These are phyloP conservation scores for Pseudofabraea citricarpa DNA, from an alignment of 2,329 filamentous ascomycete species.

Conservation along the genomic window DNA sequence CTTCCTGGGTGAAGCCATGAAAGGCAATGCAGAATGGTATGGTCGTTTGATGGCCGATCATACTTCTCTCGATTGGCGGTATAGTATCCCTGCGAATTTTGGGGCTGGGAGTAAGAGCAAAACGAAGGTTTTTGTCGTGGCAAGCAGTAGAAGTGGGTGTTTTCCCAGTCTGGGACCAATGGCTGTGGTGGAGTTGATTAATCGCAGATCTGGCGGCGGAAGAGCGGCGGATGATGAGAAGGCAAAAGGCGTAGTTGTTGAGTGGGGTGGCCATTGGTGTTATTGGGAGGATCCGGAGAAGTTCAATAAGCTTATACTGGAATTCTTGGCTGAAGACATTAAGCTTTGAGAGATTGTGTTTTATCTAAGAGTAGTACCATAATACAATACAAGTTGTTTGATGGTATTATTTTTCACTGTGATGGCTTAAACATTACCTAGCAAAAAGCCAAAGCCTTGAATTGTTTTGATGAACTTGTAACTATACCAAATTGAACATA, in stretches of 20 bases:
- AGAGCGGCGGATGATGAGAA: not conserved
- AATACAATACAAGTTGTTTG: too few species aligned
- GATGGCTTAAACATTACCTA: too few species aligned
- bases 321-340: conserved; percentile 16
- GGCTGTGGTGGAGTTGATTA: conserved; percentile 24
- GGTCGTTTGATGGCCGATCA: conserved; percentile 29
- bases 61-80: conserved; percentile 25
- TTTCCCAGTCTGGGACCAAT: conserved; percentile 25
- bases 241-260: conserved; percentile 20
- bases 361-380: too few species aligned
- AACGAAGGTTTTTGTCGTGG: conserved; percentile 24
- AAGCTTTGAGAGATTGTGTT: too few species aligned
- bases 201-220: conserved; percentile 13
- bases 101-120: conserved; percentile 11
- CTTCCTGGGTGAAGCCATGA: conserved; percentile 24
- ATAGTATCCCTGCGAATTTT: conserved; percentile 19
- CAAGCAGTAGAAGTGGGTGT: conserved; percentile 27
- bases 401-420: too few species aligned
- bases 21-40: conserved; percentile 22
- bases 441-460: too few species aligned
- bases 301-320: conserved; percentile 20
- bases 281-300: conserved; percentile 26
- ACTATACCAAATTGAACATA: too few species aligned
- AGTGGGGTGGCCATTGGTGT: conserved; percentile 29
- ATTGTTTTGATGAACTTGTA: too few species aligned